Percentiles rank a stretch among this genome's conserved stretches.
Evolutionary conservation across 352 stramenopile genomes (phyloP).

Genomic region (Pythium inflatum): DNA sequence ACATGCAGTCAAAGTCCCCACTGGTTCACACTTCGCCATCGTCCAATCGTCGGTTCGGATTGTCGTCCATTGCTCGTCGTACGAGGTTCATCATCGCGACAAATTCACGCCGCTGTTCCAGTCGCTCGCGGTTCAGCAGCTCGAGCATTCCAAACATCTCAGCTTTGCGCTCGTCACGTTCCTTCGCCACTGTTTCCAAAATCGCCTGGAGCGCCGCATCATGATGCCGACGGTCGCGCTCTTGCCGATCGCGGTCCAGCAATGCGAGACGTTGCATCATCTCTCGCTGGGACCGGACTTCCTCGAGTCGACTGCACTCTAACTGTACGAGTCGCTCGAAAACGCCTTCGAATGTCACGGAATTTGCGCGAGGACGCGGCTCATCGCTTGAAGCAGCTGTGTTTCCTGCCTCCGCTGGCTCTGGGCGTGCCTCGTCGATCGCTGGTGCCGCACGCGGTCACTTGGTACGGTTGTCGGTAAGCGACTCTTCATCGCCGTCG

Average conservation of each 20-base stretch:
- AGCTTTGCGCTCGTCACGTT: not conserved
- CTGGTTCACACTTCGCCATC: too few species aligned
- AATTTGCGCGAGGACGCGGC: too few species aligned
- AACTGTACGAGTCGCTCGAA: not conserved
- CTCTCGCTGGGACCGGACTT: not conserved
- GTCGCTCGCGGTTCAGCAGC: not conserved
- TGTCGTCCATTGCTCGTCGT: not conserved
- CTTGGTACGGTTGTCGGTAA: too few species aligned
- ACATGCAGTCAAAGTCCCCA: too few species aligned
- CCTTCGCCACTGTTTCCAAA: not conserved
- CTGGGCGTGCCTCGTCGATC: too few species aligned
- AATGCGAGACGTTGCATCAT: not conserved
- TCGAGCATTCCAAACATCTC: not conserved
- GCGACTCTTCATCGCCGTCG: too few species aligned
- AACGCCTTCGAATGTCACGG: not conserved
- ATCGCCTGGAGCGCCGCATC: not conserved
- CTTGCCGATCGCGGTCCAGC: not conserved
- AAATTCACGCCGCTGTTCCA: not conserved
- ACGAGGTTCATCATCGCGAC: not conserved
- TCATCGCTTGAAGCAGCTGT: too few species aligned
- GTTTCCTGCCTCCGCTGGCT: too few species aligned
- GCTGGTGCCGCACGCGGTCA: too few species aligned
- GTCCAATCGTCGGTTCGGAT: not conserved
- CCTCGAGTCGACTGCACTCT: not conserved
- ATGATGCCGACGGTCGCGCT: not conserved